These are phyloP conservation scores for Trichoderma polysporum DNA, from an alignment of 2,329 filamentous ascomycete genomes.

Conservation along the genomic window DNA sequence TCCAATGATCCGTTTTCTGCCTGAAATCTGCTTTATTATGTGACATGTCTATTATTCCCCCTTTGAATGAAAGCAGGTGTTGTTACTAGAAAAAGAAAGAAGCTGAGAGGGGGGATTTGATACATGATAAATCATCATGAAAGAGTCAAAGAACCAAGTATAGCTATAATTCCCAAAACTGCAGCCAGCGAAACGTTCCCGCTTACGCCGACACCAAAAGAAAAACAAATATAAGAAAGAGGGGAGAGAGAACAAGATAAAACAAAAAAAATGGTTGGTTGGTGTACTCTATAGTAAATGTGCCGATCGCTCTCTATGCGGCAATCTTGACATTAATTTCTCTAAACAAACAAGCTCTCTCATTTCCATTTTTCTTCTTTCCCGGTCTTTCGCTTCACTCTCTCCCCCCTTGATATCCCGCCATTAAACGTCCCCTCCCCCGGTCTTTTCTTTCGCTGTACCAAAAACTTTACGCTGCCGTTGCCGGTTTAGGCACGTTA, in stretches of 20 bases:
- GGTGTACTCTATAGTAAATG: slow-evolving; percentile 18
- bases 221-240: neutral
- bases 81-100: too few species aligned
- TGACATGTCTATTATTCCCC: neutral
- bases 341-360: slow-evolving; percentile 17
- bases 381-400: neutral
- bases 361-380: neutral
- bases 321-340: slow-evolving; percentile 16
- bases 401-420: neutral
- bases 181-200: too few species aligned
- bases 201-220: too few species aligned
- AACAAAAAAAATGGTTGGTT: slow-evolving; percentile 19
- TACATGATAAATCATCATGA: neutral
- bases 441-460: neutral
- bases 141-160: neutral
- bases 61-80: too few species aligned
- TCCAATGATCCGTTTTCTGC: neutral
- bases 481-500: slow-evolving; percentile 26
- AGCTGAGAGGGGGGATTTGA: too few species aligned
- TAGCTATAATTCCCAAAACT: too few species aligned
- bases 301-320: slow-evolving; percentile 21
- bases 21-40: neutral
- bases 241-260: neutral
- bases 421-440: neutral
- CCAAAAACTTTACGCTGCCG: neutral